Evolutionary conservation across 805 yeast genomes (phyloP), one percentile per base, ranked within the genome.

Genomic region (Candida taoyuanica): DNA sequence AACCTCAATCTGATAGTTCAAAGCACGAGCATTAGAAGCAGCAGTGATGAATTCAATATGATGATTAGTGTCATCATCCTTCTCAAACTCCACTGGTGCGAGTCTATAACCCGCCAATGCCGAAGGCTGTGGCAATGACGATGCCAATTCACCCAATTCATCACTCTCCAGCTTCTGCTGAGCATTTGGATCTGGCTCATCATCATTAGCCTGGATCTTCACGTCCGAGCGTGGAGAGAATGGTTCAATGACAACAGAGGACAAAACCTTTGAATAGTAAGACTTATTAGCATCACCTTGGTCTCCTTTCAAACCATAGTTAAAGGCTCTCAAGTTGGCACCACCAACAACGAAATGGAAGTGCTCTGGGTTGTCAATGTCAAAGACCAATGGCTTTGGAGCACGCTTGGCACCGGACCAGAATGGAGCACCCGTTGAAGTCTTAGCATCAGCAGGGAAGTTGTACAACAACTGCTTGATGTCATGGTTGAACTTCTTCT

Each of bases 331-430:
- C 50, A 93, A 72, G 30, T 87, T 86, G 2, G 98, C 98, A 39
- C 82, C 98, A 13, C 85, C 95, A 38, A 80, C 80, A 39, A 93
- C 68, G 55, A 91, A 93, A 52, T 84, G 76, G 59, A 81, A 74
- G 60, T 91, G 97, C 52, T 86, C 84, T 11, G 71, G 70, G 57
- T 87, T 78, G 53, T 77, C 67, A 49, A 83, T 70, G 56, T 88
- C 91, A 59, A 93, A 88, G 12, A 48, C 68, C 46, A 88, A 71
- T n/a, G 96, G 86, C 31, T 72, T 75, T 34, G 99, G 99, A 15
- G 96, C 95, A 61, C 98, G 81, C 66, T 93, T 93, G 24, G 98
- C 93, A 39, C 97, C 96, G 16, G 95, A 77, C 99, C 99, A 93
- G 65, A 93, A 93, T 51, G 94, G 93, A 23, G 81, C 88, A 39